Evolutionary conservation across 179 eudicot genomes (phyloP).

Genomic region (Patellifolia procumbens): DNA sequence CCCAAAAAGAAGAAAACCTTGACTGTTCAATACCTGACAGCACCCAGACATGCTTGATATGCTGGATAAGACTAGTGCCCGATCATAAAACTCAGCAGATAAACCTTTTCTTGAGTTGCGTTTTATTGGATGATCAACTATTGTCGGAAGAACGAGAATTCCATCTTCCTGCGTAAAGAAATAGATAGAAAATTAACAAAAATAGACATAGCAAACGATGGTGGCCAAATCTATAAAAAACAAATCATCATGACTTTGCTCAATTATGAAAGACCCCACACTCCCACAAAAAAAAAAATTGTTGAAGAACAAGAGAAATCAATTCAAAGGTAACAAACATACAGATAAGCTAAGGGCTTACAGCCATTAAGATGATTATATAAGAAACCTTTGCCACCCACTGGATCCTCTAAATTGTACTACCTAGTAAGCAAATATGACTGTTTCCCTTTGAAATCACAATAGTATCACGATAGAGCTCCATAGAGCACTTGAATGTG

Average conservation of each 20-base stretch:
- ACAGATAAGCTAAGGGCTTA: not conserved
- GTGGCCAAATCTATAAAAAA: not conserved
- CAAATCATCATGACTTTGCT: not conserved
- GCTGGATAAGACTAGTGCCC: conserved; percentile 62
- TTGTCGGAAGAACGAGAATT: conserved; percentile 76
- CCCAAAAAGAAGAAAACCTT: not conserved
- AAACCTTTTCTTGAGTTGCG: conserved; percentile 48
- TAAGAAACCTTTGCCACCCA: not conserved
- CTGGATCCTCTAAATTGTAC: not conserved
- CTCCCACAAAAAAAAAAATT: not conserved
- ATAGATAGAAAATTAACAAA: conserved; percentile 7
- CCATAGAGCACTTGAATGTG: not conserved
- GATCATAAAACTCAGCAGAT: conserved; percentile 60
- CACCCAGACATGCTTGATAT: conserved; percentile 91
- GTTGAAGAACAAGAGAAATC: not conserved
- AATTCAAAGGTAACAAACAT: not conserved
- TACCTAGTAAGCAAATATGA: not conserved
- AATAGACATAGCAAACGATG: not conserved
- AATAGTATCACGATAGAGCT: not conserved
- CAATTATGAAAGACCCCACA: not conserved
- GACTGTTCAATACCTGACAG: conserved; percentile 64
- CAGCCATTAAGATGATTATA: not conserved
- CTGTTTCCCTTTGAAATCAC: not conserved
- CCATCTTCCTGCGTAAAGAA: conserved; percentile 64
- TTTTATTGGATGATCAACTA: conserved; percentile 67